A percentile compares a stretch with the other conserved stretches of the same genome.
Conservation (phyloP, 768 basidiomycete genomes). For the Tricholoma flavovirens region DNA sequence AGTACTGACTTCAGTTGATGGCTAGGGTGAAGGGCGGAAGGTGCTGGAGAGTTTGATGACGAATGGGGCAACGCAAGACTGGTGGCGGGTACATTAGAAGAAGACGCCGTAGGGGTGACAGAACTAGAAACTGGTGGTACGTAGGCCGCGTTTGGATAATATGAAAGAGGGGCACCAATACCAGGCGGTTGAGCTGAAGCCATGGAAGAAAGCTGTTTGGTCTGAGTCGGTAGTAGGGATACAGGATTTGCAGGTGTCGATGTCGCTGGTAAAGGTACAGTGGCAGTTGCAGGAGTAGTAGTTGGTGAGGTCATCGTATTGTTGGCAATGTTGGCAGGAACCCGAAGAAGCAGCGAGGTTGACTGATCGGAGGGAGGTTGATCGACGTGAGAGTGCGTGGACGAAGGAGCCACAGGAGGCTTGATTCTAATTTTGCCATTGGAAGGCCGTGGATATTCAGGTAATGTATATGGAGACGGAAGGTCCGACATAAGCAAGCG, state of each 20-base stretch:
- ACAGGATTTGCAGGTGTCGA: conserved; percentile 20
- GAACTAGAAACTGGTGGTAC: conserved; percentile 27
- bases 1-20: conserved; percentile 49
- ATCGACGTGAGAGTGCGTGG: conserved; percentile 13
- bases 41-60: conserved; percentile 34
- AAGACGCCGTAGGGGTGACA: conserved; percentile 13
- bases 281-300: conserved; percentile 13
- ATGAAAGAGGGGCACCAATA: conserved; percentile 32
- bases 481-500: conserved; percentile 73
- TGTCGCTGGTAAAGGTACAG: conserved; percentile 18
- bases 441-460: conserved; percentile 53
- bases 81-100: conserved; percentile 19
- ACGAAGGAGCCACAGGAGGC: conserved; percentile 36
- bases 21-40: conserved; percentile 28
- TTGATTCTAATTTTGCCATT: conserved; percentile 69
- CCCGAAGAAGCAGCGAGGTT: conserved; percentile 28
- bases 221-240: conserved; percentile 15
- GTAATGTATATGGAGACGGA: conserved; percentile 58
- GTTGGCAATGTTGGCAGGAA: conserved; percentile 24
- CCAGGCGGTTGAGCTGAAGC: conserved; percentile 27
- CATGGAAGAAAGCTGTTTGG: conserved; percentile 20
- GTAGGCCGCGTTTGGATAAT: conserved; percentile 55
- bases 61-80: conserved; percentile 22
- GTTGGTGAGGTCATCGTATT: conserved; percentile 12
- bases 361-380: conserved; percentile 10